Base-by-base conservation (phyloP, 2,329 filamentous ascomycete species). In the Penicillium palitans region DNA sequence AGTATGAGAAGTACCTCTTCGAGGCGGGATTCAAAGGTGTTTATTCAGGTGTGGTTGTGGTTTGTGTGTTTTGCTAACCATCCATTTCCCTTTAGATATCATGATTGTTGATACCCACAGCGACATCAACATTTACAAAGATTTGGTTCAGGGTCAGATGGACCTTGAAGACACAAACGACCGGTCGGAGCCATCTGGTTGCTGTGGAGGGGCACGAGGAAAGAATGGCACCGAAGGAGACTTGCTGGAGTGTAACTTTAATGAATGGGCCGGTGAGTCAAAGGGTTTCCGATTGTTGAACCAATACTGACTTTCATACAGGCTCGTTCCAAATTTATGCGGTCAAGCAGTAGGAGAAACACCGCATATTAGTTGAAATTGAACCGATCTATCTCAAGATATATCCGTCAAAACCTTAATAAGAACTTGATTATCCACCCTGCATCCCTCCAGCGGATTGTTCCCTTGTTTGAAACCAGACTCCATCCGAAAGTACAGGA, bases 1-100 rank as follows among this genome's bases (percentile, higher is more conserved):
- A 82, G 52, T 88, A 88, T 70, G 76, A 84, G 55, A 37, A 47
- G 8, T 87, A 80, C 68, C 68, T 88, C 31, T 63, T 62, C 10
- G 63, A 78, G 13, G 82, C 80, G 0, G 84, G 83, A 0, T 86
- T 86, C 61, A 41, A 67, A 55, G 76, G 82, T 81, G 71, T 13
- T 2, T 27, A 8, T 9, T 8, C 8, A 8, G 27, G 8, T 27
- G 27, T 27, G 27, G 10, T n/a, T 27, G 9, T 33, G 19, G 3
- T 7, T 35, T 47, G 19, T 2, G 2, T 4, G 4, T 13, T 29
- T 37, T 3, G n/a, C 35, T 41, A 19, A 51, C 7, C 10, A 35
- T 45, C 7, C 1, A 4, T n/a, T 50, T 17, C 9, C n/a, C 17
- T 6, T 25, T 19, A 44, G 50, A 44, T 33, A 24, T 52, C 27